Base-by-base conservation (phyloP, 2,329 filamentous ascomycete genomes). In the Grosmannia huntii region DNA sequence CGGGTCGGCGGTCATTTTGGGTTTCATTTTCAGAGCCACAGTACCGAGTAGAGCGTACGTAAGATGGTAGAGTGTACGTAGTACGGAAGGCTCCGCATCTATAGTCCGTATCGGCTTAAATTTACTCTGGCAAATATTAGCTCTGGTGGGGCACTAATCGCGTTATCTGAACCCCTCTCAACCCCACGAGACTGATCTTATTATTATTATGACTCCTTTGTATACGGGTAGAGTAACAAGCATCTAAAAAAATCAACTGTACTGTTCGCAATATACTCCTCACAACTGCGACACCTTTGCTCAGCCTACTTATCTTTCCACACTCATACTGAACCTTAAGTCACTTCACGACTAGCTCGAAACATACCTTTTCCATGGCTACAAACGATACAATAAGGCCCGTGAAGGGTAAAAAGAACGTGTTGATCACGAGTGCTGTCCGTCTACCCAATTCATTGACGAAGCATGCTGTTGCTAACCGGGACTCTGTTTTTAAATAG, bases 351-450 rank as follows among this genome's bases (percentile, higher is more conserved):
- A 19, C 41, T 9, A 9, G 14, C 21, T 7, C 31, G 31, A 53
- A 36, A 53, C 10, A 31, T 5, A 3, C 23, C 12, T 19, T 19
- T 7, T 27, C 12, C 48, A 50, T 50, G 48, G 48, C 48, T 27
- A 28, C 48, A 25, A 16, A 27, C n/a, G 49, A 61, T 21, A 56
- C 44, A 12, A 81, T 86, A 62, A 71, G 87, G 63, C 86, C 86
- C 63, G 72, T 83, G 67, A 75, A 83, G 71, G 87, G 86, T 65
- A 85, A 95, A 77, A 81, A 85, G 67, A 96, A 96, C 72, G 83
- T 95, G 65, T 80, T 96, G 61, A 85, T 96, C 66, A 96, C 91
- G 50, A 91, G 87, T 65, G 91, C 91, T n/a, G 73, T 96, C 53
- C 89, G 90, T 62, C 16, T 54, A 94, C 95, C 9, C 28, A 41